A percentile compares a stretch with the other conserved stretches of the same genome.
phyloP scores from a whole-genome alignment of 2,329 filamentous ascomycete genomes.

The Metarhizium humberi region DNA sequence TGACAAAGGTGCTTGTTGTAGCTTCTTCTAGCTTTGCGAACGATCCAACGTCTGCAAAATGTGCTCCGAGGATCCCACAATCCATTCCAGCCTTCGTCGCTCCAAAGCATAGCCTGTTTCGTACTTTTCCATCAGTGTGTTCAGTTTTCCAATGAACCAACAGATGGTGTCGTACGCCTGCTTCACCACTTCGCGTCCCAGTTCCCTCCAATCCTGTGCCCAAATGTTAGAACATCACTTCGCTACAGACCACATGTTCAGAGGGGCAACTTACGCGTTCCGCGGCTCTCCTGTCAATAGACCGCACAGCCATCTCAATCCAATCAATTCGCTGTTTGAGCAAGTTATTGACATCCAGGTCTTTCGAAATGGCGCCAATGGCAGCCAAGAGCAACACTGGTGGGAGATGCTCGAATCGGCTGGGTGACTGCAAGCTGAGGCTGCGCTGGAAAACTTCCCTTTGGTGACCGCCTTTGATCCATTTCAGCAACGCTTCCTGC shows the following conservation, averaged over 20 bases:
- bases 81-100: conserved; percentile 29
- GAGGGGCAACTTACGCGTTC: conserved; percentile 35
- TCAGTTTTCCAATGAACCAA: conserved; percentile 25
- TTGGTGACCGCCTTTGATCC: conserved; percentile 55
- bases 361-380: conserved; percentile 52
- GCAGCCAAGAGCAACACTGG: conserved; percentile 55
- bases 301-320: conserved; percentile 50
- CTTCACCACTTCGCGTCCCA: not conserved
- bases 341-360: conserved; percentile 41
- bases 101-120: conserved; percentile 28
- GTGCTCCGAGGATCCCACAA: conserved; percentile 25
- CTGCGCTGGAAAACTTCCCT: conserved; percentile 51
- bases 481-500: conserved; percentile 55
- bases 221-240: conserved; percentile 8
- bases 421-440: conserved; percentile 26
- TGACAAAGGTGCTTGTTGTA: not conserved
- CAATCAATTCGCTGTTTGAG: conserved; percentile 49
- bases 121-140: conserved; percentile 24
- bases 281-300: conserved; percentile 38
- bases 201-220: conserved; percentile 27
- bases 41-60: conserved; percentile 23
- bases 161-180: conserved; percentile 27
- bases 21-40: conserved; percentile 15
- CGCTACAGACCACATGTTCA: not conserved
- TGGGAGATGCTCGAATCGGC: conserved; percentile 44